phyloP scores from a whole-genome alignment of 306 rosid genomes.

The Trifolium fragiferum region DNA sequence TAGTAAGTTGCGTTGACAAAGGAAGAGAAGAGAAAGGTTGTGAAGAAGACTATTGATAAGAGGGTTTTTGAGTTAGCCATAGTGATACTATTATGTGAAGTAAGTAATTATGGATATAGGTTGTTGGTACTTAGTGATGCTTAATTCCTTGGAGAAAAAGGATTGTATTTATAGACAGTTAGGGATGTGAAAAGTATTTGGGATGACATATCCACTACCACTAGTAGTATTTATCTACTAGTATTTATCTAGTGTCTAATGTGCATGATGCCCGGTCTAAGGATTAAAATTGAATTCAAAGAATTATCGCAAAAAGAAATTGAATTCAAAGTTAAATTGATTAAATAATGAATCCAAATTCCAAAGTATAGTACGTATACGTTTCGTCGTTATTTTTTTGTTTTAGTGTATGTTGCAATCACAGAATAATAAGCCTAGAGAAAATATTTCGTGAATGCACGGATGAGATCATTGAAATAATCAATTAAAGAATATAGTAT shows the following conservation, averaged over 20 bases:
- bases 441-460: neutral
- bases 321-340: neutral
- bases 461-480: neutral
- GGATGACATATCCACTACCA: neutral
- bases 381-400: neutral
- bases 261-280: neutral
- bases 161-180: neutral
- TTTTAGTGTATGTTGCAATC: neutral
- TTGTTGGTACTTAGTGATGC: neutral
- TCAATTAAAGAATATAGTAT: neutral
- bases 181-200: neutral
- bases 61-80: conserved; percentile 15
- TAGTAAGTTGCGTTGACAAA: conserved; percentile 22
- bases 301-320: no score
- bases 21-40: neutral
- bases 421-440: neutral
- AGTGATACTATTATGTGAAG: neutral
- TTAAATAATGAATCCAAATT: neutral
- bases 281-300: neutral
- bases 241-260: no score
- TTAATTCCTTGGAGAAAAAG: neutral
- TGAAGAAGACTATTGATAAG: neutral
- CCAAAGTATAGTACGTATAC: neutral
- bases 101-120: neutral
- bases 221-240: no score